These are phyloP conservation scores for Fusarium bulbicola DNA, from an alignment of 2,329 filamentous ascomycete species.

Conservation along the genomic window DNA sequence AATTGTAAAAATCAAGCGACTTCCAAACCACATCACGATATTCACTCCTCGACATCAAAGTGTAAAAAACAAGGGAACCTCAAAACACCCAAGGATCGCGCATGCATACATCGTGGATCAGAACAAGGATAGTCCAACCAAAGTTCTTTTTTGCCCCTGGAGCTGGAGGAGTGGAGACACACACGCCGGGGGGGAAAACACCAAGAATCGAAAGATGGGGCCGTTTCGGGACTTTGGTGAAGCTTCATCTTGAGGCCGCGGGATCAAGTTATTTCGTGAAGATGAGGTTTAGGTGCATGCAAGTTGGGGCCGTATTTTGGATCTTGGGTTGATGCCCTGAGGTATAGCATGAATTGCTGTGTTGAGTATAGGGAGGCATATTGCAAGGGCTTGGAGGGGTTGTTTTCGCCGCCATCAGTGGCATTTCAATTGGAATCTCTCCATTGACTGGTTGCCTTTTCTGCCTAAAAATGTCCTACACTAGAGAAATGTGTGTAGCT, in stretches of 20 bases:
- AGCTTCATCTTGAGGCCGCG: constrained; percentile 13
- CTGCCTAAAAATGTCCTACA: constrained; percentile 11
- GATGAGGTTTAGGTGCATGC: not conserved
- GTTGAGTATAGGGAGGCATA: not conserved
- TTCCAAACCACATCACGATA: not conserved
- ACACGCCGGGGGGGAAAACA: constrained; percentile 11
- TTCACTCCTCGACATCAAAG: not conserved
- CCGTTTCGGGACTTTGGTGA: constrained; percentile 30
- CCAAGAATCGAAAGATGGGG: constrained; percentile 25
- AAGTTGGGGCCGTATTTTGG: not conserved
- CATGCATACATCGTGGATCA: constrained; percentile 12
- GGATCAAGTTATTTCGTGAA: not conserved
- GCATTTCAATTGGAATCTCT: not conserved
- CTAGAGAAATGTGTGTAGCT: too few species aligned
- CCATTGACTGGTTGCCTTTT: constrained; percentile 1
- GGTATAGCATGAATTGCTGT: not conserved
- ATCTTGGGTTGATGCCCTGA: not conserved
- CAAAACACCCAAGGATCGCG: not conserved
- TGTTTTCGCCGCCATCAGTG: not conserved
- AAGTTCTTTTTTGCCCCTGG: constrained; percentile 15
- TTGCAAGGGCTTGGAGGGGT: not conserved
- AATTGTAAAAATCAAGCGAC: not conserved
- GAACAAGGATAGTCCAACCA: constrained; percentile 16
- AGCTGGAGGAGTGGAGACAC: not conserved
- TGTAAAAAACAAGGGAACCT: constrained; percentile 25